These are phyloP conservation scores for Solanum aculeatissimum DNA, from an alignment of 305 asterid genomes.

Conservation along the genomic window DNA sequence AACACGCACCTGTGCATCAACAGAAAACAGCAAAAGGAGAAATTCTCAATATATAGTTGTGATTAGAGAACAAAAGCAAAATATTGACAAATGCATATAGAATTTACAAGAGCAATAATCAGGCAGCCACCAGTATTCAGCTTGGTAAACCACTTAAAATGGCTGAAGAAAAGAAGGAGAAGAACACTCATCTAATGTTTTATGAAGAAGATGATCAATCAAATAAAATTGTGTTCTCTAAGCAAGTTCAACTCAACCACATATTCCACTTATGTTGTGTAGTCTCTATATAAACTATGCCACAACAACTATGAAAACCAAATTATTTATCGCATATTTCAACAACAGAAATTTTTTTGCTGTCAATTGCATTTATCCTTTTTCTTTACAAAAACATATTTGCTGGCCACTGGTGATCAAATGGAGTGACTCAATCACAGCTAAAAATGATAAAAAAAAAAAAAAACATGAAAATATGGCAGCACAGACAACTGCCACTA, in stretches of 20 bases:
- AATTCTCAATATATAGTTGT: conserved; percentile 4
- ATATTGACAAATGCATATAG: neutral
- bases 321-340: neutral
- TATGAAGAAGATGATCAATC: neutral
- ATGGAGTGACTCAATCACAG: neutral
- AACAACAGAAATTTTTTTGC: neutral
- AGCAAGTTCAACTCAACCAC: neutral
- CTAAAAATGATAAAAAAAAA: neutral
- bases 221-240: neutral
- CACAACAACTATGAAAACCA: neutral
- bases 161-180: neutral
- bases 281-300: neutral
- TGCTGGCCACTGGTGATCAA: neutral
- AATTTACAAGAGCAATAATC: neutral
- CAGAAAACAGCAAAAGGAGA: neutral
- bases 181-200: neutral
- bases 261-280: neutral
- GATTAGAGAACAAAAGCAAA: neutral
- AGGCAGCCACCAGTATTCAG: neutral
- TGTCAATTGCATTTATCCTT: neutral
- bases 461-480: neutral
- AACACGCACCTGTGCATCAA: conserved; percentile 61
- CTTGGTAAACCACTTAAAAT: neutral
- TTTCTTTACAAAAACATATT: neutral
- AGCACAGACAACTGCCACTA: neutral